phyloP scores from a whole-genome alignment of 148 eudicot species.

The Drosera capensis region DNA sequence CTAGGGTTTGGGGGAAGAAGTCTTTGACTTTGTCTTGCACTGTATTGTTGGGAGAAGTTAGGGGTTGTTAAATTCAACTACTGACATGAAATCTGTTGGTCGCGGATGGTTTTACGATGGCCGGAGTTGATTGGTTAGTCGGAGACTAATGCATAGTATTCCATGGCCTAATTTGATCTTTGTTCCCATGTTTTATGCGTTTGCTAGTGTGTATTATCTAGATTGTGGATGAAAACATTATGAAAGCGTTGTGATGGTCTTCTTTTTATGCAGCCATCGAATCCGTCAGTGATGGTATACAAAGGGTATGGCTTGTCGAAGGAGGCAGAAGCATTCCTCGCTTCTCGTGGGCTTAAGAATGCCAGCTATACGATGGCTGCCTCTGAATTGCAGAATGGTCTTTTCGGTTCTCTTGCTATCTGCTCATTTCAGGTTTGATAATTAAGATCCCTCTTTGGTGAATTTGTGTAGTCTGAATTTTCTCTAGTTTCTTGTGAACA shows the following conservation, averaged over 20 bases:
- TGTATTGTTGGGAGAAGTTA: too few relatives aligned
- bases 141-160: too few relatives aligned
- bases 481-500: neutral
- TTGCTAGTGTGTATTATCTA: too few relatives aligned
- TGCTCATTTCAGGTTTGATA: slow-evolving; percentile 62
- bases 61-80: too few relatives aligned
- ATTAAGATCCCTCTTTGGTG: neutral
- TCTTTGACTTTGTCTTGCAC: too few relatives aligned
- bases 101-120: too few relatives aligned
- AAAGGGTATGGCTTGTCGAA: slow-evolving; percentile 66
- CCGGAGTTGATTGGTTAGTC: too few relatives aligned
- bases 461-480: neutral
- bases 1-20: too few relatives aligned
- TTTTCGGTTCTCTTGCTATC: slow-evolving; percentile 43
- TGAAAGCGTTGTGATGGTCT: neutral
- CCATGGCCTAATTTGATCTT: too few relatives aligned
- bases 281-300: slow-evolving; percentile 44
- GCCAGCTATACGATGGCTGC: slow-evolving; percentile 41
- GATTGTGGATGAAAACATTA: neutral
- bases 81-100: too few relatives aligned
- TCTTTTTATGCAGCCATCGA: slow-evolving; percentile 11
- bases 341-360: slow-evolving; percentile 48
- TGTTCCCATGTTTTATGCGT: too few relatives aligned
- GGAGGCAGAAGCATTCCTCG: slow-evolving; percentile 48
- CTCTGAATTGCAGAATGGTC: slow-evolving; percentile 34